These are phyloP conservation scores for Austroboletus novae-zelandiae DNA, from an alignment of 1,284 basidiomycete genomes.

Conservation along the genomic window DNA sequence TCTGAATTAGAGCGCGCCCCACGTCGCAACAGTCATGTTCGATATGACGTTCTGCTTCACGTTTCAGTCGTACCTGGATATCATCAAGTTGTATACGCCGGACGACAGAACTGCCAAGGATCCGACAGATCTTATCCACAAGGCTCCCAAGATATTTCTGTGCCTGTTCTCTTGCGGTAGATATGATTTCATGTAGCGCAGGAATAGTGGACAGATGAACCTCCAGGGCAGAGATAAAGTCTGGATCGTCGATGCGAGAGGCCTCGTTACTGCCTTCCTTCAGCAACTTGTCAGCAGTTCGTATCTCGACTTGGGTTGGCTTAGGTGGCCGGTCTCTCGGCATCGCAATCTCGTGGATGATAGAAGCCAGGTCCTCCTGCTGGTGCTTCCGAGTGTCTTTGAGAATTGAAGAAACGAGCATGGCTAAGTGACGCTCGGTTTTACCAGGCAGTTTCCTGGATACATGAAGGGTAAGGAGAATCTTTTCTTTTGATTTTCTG, in stretches of 20 bases:
- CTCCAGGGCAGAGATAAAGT: constrained; percentile 33
- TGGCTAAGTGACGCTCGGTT: constrained; percentile 14
- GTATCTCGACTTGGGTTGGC: constrained; percentile 11
- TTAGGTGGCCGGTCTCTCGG: constrained; percentile 4
- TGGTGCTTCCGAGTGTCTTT: constrained; percentile 14
- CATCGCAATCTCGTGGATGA: constrained; percentile 12
- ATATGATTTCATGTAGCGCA: constrained; percentile 19
- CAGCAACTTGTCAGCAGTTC: constrained; percentile 19
- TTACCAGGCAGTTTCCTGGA: constrained; percentile 11
- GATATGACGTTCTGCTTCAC: constrained; percentile 12
- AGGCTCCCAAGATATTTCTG: constrained; percentile 21
- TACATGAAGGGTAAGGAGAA: constrained; percentile 17
- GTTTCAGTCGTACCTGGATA: constrained; percentile 21
- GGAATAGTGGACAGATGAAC: constrained; percentile 9
- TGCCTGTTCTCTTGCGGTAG: constrained; percentile 18
- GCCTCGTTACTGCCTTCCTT: constrained; percentile 20
- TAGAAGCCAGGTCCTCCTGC: constrained; percentile 9
- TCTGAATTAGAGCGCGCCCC: constrained; percentile 22
- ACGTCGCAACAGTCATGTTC: constrained; percentile 21
- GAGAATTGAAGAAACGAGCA: constrained; percentile 14
- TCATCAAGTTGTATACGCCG: constrained; percentile 25
- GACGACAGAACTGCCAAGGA: constrained; percentile 8
- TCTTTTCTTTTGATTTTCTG: constrained; percentile 27
- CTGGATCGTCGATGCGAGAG: constrained; percentile 22
- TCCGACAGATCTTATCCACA: constrained; percentile 24